Evolutionary conservation across 805 yeast genomes (phyloP).

Genomic region (Yamadazyma akitaensis): DNA sequence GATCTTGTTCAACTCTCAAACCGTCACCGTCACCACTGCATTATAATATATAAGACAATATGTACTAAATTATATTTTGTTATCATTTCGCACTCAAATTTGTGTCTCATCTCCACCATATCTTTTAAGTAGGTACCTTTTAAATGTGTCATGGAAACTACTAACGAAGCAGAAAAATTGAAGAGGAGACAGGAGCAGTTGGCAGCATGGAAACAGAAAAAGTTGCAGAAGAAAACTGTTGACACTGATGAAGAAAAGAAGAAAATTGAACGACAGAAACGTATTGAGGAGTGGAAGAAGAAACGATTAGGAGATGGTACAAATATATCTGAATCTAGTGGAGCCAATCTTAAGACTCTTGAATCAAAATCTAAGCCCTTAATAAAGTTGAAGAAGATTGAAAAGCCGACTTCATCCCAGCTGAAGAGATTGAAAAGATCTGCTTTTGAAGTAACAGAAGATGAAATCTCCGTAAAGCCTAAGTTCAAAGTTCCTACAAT

Average conservation of each 20-base stretch:
- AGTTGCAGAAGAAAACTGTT: slow-evolving; percentile 27
- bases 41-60: slow-evolving; percentile 34
- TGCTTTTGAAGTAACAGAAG: slow-evolving; percentile 32
- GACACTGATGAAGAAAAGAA: slow-evolving; percentile 3
- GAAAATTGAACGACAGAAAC: slow-evolving; percentile 30
- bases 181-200: slow-evolving; percentile 48
- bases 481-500: slow-evolving; percentile 5
- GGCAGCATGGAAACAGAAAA: slow-evolving; percentile 60
- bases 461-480: slow-evolving; percentile 3
- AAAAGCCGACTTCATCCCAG: background rate
- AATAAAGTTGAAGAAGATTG: slow-evolving; percentile 14
- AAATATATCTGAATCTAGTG: background rate
- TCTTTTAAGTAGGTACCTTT: slow-evolving; percentile 1
- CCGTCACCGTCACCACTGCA: slow-evolving; percentile 95
- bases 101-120: slow-evolving; percentile 3
- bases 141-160: slow-evolving; percentile 8
- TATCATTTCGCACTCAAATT: background rate
- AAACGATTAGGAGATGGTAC: slow-evolving; percentile 16
- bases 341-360: background rate
- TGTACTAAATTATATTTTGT: background rate
- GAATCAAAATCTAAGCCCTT: slow-evolving; percentile 1
- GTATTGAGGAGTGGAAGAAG: slow-evolving; percentile 53
- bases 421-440: slow-evolving; percentile 1
- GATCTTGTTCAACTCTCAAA: slow-evolving; percentile 80
- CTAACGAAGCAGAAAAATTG: slow-evolving; percentile 31